A percentile compares a stretch with the other conserved stretches of the same genome.
Conservation (phyloP, 805 yeast species). For the Wickerhamomyces chaumierensis region DNA sequence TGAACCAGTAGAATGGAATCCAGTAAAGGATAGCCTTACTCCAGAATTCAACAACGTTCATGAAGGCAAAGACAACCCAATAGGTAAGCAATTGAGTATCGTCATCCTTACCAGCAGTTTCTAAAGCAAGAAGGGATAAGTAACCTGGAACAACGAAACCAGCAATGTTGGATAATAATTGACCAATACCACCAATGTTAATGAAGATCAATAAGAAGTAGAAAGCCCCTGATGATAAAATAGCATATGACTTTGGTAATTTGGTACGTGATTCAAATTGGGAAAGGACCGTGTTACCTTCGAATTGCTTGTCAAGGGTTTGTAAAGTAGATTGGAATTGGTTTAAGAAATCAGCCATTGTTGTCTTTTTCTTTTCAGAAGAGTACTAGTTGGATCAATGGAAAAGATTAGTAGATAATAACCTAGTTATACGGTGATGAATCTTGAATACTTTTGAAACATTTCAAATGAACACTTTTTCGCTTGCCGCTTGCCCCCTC, state of each 20-base stretch:
- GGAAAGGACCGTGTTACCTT: constrained; percentile 11
- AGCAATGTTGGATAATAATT: constrained; percentile 82
- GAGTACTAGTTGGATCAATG: no score
- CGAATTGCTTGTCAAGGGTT: constrained; percentile 26
- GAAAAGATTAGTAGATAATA: no score
- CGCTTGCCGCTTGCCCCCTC: no score
- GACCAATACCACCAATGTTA: constrained; percentile 92
- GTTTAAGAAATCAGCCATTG: constrained; percentile 32
- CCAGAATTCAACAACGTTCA: constrained; percentile 94
- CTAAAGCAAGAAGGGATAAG: constrained; percentile 74
- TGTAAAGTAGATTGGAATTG: constrained; percentile 37
- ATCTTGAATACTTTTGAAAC: no score
- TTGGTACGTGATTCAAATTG: constrained; percentile 20
- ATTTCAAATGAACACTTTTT: no score
- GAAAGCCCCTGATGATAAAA: constrained; percentile 46
- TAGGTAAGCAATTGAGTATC: constrained; percentile 86
- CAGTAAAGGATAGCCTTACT: constrained; percentile 84
- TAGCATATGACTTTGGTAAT: constrained; percentile 79
- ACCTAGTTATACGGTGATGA: no score
- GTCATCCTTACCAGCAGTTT: constrained; percentile 55
- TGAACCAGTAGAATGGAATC: constrained; percentile 93
- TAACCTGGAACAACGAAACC: constrained; percentile 89
- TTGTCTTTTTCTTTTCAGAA: no score
- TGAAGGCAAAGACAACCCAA: constrained; percentile 96
- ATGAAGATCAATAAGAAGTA: constrained; percentile 75